Percentiles rank a stretch among this genome's conserved stretches.
Evolutionary conservation across 352 stramenopile species (phyloP).

Genomic region (Phytophthora nicotianae): DNA sequence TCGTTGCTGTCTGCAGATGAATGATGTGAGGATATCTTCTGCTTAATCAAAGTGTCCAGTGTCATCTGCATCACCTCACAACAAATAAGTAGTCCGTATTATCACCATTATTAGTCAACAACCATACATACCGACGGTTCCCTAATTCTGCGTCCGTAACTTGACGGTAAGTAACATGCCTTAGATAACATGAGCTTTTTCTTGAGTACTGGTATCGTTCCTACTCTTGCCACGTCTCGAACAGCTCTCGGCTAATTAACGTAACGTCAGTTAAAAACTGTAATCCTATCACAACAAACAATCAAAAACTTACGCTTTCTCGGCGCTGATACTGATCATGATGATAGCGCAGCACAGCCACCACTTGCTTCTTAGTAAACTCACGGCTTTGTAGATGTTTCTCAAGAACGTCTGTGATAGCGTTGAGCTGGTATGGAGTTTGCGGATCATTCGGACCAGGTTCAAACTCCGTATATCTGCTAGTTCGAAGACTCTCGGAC

Average conservation of each 20-base stretch:
- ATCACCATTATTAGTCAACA: too few species aligned
- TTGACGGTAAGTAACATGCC: constrained; percentile 40
- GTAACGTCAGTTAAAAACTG: neutral
- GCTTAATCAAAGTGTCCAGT: constrained; percentile 53
- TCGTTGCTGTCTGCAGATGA: constrained; percentile 8
- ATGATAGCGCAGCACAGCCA: constrained; percentile 44
- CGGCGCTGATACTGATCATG: constrained; percentile 37
- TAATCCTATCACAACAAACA: neutral
- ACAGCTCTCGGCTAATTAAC: constrained; percentile 14
- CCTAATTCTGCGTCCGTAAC: constrained; percentile 34
- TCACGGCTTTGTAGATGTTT: constrained; percentile 53
- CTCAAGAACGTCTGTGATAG: constrained; percentile 44
- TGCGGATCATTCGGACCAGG: constrained; percentile 14
- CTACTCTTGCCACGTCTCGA: constrained; percentile 13
- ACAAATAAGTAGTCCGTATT: neutral
- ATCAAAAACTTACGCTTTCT: constrained; percentile 19
- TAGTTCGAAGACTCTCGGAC: constrained; percentile 22
- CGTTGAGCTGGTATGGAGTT: constrained; percentile 42
- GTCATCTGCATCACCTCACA: constrained; percentile 40
- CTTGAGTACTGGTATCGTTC: constrained; percentile 27
- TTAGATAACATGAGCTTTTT: constrained; percentile 54
- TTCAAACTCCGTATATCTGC: constrained; percentile 27
- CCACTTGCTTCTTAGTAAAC: constrained; percentile 56
- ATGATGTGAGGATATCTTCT: constrained; percentile 18
- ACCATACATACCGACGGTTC: constrained; percentile 42